Evolutionary conservation across 352 stramenopile genomes (phyloP).

Genomic region (Globisporangium solare): DNA sequence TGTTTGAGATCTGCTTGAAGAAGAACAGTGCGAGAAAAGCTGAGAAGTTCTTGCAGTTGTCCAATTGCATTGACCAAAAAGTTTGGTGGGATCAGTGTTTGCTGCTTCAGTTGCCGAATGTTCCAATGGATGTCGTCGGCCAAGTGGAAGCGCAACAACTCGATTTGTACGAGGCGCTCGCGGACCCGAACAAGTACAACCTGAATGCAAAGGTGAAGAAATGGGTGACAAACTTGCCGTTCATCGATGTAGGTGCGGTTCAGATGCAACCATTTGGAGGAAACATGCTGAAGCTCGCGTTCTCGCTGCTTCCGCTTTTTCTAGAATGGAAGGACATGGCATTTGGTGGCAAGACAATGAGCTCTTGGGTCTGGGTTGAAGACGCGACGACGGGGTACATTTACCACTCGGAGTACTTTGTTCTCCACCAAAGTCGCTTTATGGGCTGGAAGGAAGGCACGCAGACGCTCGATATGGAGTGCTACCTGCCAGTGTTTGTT

Average conservation of each 20-base stretch:
- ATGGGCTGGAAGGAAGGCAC: conserved; percentile 59
- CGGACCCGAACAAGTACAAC: conserved; percentile 30
- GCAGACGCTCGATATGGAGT: conserved; percentile 86
- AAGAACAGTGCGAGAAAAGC: conserved; percentile 83
- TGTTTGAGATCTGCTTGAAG: conserved; percentile 99
- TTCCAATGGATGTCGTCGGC: conserved; percentile 83
- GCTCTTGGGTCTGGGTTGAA: conserved; percentile 98
- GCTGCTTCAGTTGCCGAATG: conserved; percentile 91
- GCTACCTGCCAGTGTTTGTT: conserved; percentile 96
- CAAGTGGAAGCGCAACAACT: conserved; percentile 82
- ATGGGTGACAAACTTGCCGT: conserved; percentile 59
- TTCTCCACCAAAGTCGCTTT: conserved; percentile 80
- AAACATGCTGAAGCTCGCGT: conserved; percentile 91
- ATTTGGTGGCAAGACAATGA: conserved; percentile 50
- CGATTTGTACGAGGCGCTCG: conserved; percentile 54
- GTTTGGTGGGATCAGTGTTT: conserved; percentile 97
- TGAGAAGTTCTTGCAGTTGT: conserved; percentile 93
- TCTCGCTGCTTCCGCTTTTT: conserved; percentile 71
- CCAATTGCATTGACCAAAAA: conserved; percentile 96
- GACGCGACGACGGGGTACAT: conserved; percentile 90
- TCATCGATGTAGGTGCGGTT: conserved; percentile 60
- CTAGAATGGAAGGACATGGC: conserved; percentile 60
- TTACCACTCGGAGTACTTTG: conserved; percentile 92
- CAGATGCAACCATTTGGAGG: conserved; percentile 94
- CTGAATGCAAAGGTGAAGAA: conserved; percentile 60